A percentile compares a stretch with the other conserved stretches of the same genome.
Conservation (phyloP, 1,284 basidiomycete genomes). For the Neonothopanus nambi region DNA sequence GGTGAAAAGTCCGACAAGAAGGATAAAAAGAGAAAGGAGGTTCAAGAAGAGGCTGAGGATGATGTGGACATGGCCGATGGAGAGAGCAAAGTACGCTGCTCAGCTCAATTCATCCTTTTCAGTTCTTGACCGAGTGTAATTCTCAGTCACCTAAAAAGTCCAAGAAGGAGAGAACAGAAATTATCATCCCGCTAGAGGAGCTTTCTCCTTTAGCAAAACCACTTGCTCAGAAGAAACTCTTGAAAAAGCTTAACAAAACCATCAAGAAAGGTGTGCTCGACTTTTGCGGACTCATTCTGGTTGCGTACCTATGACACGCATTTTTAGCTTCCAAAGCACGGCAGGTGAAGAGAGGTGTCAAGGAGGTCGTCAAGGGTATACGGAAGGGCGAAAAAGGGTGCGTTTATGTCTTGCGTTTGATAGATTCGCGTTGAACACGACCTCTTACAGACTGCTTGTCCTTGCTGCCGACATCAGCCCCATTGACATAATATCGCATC, state of each 20-base stretch:
- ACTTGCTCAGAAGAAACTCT: slow-evolving; percentile 86
- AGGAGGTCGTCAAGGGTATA: slow-evolving; percentile 95
- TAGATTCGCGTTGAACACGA: too few relatives aligned
- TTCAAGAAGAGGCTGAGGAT: slow-evolving; percentile 5
- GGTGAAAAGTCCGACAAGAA: slow-evolving; percentile 15
- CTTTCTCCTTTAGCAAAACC: slow-evolving; percentile 90
- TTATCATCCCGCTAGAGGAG: slow-evolving; percentile 75
- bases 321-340: slow-evolving; percentile 82
- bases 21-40: slow-evolving; percentile 13
- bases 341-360: slow-evolving; percentile 93
- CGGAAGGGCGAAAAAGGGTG: slow-evolving; percentile 95
- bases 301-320: slow-evolving; percentile 10
- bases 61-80: slow-evolving; percentile 19
- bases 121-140: slow-evolving; percentile 9
- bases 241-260: slow-evolving; percentile 91
- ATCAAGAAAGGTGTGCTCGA: slow-evolving; percentile 78
- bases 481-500: slow-evolving; percentile 96
- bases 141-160: slow-evolving; percentile 52
- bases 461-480: slow-evolving; percentile 98
- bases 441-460: slow-evolving; percentile 78
- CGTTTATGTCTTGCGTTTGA: too few relatives aligned
- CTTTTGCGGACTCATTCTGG: background rate
- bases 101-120: background rate
- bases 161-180: slow-evolving; percentile 64
- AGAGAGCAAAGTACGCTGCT: background rate